A percentile compares a stretch with the other conserved stretches of the same genome.
Conservation (phyloP, 208 protist genomes). For the Dictyostelium gargantuum region DNA sequence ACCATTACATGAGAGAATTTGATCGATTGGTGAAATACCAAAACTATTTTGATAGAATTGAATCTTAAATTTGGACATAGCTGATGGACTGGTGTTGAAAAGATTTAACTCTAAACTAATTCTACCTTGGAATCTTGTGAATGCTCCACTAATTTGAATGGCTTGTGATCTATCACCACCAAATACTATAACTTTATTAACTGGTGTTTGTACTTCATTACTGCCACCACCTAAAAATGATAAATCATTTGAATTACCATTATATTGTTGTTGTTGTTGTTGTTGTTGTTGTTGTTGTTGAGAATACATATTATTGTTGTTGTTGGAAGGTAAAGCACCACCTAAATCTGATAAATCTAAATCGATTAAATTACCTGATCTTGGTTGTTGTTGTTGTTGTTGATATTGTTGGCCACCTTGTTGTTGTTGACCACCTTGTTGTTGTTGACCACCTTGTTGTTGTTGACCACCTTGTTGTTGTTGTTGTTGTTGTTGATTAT, state of each 20-base stretch:
- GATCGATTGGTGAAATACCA: conserved; percentile 31
- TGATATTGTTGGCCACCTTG: neutral
- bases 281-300: conserved; percentile 24
- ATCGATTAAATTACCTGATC: conserved; percentile 46
- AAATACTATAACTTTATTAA: conserved; percentile 75
- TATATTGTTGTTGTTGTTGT: conserved; percentile 37
- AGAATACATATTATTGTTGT: neutral
- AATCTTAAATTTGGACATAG: conserved; percentile 48
- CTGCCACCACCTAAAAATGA: neutral
- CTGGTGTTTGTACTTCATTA: neutral
- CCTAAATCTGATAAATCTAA: conserved; percentile 29
- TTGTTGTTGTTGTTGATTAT: neutral
- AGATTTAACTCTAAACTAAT: conserved; percentile 59
- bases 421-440: neutral
- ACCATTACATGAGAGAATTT: neutral
- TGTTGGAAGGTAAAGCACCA: neutral
- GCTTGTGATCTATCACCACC: conserved; percentile 73
- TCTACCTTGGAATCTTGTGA: conserved; percentile 63
- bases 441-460: neutral
- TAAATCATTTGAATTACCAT: neutral
- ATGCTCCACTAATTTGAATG: conserved; percentile 73
- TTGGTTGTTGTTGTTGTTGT: conserved; percentile 8
- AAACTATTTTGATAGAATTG: conserved; percentile 73
- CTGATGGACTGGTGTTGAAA: neutral
- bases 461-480: neutral